Evolutionary conservation across 2,329 filamentous ascomycete genomes (phyloP), one percentile per base, ranked within the genome.

Genomic region (Alternaria tenuissima): DNA sequence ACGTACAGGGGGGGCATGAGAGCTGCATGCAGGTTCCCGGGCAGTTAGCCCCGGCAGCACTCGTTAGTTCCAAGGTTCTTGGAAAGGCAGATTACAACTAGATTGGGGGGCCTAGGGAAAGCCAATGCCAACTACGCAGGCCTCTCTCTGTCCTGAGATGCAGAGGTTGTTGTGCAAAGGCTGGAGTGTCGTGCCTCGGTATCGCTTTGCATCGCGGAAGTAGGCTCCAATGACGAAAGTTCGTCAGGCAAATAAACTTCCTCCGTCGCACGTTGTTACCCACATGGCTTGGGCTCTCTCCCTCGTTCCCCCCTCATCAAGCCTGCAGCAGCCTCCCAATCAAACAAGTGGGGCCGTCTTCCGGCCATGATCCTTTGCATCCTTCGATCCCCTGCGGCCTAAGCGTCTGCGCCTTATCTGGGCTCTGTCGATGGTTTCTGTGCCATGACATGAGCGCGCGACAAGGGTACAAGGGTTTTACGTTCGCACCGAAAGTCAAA

Each of bases 321-420:
- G 56, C 43, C 46, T 16, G 32, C 46, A n/a, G 20, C 46, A 49
- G 46, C 32, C 56, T 55, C 36, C 55, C 56, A 59, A 59, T 59
- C 42, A 59, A 55, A 55, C 56, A 55, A 55, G 51, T 43, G 51
- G 43, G 51, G 43, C 26, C 20, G 28, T 14, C 30, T 20, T 52
- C 52, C 56, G 49, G 56, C 34, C 11, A 22, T 36, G 34, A 36
- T 46, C 43, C 43, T 32, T 41, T 59, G 34, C 24, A 48, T 43
- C 43, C 51, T 18, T 26, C 49, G 36, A 30, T 52, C 28, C 49
- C 14, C 18, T 47, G 51, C 56, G 56, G 51, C 43, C 56, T 42
- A 26, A 48, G 51, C 51, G 52, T 38, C 16, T 26, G 43, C 34
- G 46, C 46, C 46, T 49, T 38, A 49, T 49, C 46, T 36, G 46